Evolutionary conservation across 495 filamentous ascomycete genomes (phyloP).

Genomic region (Penicillium pancosmium): DNA sequence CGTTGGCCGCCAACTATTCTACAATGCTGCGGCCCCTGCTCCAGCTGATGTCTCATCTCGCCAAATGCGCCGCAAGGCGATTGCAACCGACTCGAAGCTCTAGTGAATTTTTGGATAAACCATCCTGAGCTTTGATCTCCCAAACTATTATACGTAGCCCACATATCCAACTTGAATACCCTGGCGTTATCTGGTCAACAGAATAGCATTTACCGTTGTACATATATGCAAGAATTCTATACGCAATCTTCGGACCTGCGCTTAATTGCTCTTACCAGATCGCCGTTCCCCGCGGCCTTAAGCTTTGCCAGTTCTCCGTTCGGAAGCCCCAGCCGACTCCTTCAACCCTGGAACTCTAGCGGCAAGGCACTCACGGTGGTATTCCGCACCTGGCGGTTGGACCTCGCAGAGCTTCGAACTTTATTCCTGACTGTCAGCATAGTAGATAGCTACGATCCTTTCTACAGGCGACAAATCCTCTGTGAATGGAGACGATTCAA

Average conservation of each 20-base stretch:
- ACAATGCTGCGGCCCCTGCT: slow-evolving; percentile 33
- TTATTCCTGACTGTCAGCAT: background rate
- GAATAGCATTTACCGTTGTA: background rate
- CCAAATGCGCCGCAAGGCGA: slow-evolving; percentile 42
- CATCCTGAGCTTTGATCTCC: background rate
- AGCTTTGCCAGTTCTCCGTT: background rate
- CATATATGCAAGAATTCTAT: background rate
- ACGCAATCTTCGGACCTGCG: background rate
- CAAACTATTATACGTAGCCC: background rate
- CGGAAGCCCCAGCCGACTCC: background rate
- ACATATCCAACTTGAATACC: background rate
- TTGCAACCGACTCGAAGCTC: slow-evolving; percentile 39
- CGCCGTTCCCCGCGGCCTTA: background rate
- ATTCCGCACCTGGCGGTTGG: background rate
- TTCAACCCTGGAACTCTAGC: background rate
- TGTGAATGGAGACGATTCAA: background rate
- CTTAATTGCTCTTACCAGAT: too few species aligned
- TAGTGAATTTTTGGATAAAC: slow-evolving; percentile 14
- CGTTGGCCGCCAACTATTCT: slow-evolving; percentile 55
- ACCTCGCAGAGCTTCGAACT: background rate
- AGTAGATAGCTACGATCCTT: background rate
- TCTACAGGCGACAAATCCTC: background rate
- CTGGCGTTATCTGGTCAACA: background rate
- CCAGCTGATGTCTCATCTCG: slow-evolving; percentile 39
- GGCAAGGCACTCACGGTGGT: background rate